phyloP scores from a whole-genome alignment of 768 basidiomycete species.

The Tricholoma matsutake region DNA sequence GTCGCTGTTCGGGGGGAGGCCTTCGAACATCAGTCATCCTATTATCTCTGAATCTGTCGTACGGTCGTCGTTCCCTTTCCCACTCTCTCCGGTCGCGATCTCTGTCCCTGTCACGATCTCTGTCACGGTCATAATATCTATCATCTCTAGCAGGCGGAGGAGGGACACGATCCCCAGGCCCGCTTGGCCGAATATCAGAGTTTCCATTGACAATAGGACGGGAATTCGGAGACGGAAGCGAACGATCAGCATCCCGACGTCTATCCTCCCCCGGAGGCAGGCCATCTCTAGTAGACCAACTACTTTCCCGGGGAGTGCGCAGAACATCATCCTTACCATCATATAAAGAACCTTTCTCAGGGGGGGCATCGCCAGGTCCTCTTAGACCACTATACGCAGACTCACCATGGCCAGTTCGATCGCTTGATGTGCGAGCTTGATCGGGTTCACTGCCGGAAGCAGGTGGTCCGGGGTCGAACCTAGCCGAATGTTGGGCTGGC shows the following conservation, averaged over 20 bases:
- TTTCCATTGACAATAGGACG: conserved; percentile 9
- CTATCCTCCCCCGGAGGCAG: conserved; percentile 25
- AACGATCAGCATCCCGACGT: conserved; percentile 26
- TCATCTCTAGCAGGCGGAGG: conserved; percentile 26
- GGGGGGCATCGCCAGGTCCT: conserved; percentile 20
- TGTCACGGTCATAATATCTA: conserved; percentile 31
- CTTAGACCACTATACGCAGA: conserved; percentile 19
- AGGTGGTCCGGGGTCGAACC: conserved; percentile 12
- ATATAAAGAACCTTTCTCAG: conserved; percentile 19
- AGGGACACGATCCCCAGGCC: conserved; percentile 14
- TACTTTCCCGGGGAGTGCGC: conserved; percentile 17
- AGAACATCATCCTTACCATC: conserved; percentile 27
- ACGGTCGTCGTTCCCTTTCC: conserved; percentile 35
- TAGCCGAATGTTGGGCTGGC: conserved; percentile 7
- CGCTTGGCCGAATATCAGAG: conserved; percentile 15
- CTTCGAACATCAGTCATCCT: conserved; percentile 31
- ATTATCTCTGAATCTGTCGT: conserved; percentile 20
- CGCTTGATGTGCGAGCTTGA: conserved; percentile 13
- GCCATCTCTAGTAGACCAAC: conserved; percentile 28
- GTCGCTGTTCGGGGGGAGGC: conserved; percentile 44
- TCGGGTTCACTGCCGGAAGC: conserved; percentile 9
- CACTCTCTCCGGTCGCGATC: conserved; percentile 29
- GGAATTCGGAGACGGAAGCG: conserved; percentile 12
- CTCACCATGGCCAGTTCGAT: conserved; percentile 27
- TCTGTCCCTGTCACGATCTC: conserved; percentile 37